Evolutionary conservation across 202 grass and related monocot genomes (phyloP).

Genomic region (Sporobolus alterniflorus): DNA sequence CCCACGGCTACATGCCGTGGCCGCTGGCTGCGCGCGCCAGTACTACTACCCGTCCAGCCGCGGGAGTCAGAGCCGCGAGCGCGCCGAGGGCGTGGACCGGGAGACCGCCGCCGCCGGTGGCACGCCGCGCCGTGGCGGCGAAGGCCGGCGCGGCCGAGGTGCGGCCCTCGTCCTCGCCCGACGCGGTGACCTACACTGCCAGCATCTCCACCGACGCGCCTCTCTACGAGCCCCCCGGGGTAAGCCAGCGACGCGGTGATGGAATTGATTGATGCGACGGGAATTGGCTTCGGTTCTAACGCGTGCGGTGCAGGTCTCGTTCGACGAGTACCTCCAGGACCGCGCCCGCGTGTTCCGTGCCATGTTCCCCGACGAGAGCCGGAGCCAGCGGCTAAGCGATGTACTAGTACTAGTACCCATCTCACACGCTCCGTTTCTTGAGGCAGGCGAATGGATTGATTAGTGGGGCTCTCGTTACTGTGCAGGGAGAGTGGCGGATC

Average conservation of each 20-base stretch:
- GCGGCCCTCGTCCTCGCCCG: constrained; percentile 41
- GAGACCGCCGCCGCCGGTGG: not conserved
- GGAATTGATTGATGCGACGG: not conserved
- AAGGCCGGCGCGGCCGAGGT: constrained; percentile 36
- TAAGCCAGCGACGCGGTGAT: constrained; percentile 26
- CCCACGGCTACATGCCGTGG: not conserved
- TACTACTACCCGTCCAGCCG: not conserved
- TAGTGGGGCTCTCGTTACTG: not conserved
- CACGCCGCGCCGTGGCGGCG: not conserved
- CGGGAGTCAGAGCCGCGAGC: not conserved
- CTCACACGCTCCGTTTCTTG: not conserved
- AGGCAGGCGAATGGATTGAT: not conserved
- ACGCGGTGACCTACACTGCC: constrained; percentile 63
- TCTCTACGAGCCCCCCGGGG: constrained; percentile 63
- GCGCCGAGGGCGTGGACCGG: not conserved
- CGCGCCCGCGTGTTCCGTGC: constrained; percentile 68
- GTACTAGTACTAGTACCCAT: constrained; percentile 23
- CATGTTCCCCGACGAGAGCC: constrained; percentile 77
- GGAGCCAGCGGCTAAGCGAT: constrained; percentile 64
- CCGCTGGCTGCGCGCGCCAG: not conserved
- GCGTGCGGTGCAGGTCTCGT: constrained; percentile 47
- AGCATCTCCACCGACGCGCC: constrained; percentile 73
- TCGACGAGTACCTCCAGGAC: constrained; percentile 76
- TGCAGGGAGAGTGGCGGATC: constrained; percentile 73
- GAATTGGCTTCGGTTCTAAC: not conserved